phyloP scores from a whole-genome alignment of 2,329 filamentous ascomycete species.

The Verticillium albo-atrum region DNA sequence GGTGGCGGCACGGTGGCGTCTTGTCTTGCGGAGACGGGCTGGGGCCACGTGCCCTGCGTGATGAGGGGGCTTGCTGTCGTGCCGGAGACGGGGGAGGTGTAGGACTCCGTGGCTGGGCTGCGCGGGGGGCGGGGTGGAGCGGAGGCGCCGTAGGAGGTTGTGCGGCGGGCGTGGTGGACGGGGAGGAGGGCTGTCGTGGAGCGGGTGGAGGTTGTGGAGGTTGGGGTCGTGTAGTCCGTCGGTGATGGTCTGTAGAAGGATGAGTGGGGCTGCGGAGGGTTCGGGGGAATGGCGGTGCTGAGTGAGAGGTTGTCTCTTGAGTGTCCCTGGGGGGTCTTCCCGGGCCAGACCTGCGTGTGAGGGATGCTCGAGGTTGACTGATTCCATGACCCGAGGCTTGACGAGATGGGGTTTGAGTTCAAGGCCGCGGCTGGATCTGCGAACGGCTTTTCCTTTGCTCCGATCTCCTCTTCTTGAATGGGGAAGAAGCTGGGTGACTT shows the following conservation, averaged over 20 bases:
- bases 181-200: conserved; percentile 30
- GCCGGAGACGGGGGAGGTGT: conserved; percentile 7
- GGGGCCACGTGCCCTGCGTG: background rate
- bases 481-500: conserved; percentile 28
- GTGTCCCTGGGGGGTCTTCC: background rate
- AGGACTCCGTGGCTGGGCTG: conserved; percentile 4
- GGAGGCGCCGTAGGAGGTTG: conserved; percentile 9
- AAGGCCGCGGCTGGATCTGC: conserved; percentile 4
- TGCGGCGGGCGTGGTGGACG: background rate
- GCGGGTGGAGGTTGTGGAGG: conserved; percentile 24
- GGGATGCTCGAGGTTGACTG: background rate
- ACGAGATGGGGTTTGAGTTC: conserved; percentile 11
- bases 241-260: conserved; percentile 7
- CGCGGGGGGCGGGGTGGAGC: conserved; percentile 22
- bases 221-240: conserved; percentile 20
- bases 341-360: background rate
- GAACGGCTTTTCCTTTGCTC: conserved; percentile 13
- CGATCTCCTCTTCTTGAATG: conserved; percentile 20
- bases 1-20: background rate
- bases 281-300: conserved; percentile 6
- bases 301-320: conserved; percentile 1
- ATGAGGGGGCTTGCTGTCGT: conserved; percentile 14
- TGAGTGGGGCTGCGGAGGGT: conserved; percentile 8
- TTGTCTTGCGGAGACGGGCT: background rate
- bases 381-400: conserved; percentile 1